phyloP scores from a whole-genome alignment of 2,329 filamentous ascomycete species.

The Didymella exigua region DNA sequence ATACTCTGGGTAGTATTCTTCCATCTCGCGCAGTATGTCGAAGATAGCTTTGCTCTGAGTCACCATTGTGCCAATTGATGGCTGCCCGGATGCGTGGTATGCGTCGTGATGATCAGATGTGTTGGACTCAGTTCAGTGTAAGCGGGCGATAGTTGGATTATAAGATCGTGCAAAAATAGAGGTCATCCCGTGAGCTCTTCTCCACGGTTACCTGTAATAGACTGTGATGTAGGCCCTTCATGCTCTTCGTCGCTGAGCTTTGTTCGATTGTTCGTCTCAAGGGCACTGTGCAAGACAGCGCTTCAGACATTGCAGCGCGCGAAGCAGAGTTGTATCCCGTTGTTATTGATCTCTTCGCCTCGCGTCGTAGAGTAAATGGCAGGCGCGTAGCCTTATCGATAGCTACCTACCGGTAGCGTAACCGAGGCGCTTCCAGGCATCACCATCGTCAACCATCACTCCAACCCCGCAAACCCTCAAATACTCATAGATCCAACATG shows the following conservation, averaged over 20 bases:
- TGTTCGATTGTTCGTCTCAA: neutral
- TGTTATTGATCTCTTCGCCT: neutral
- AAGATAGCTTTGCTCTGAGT: neutral
- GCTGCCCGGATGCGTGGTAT: neutral
- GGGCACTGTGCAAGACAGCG: neutral
- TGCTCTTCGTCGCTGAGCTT: neutral
- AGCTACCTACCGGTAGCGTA: conserved; percentile 17
- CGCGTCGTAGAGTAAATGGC: neutral
- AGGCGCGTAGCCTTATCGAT: conserved; percentile 4
- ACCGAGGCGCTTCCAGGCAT: conserved; percentile 17
- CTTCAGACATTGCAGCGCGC: neutral
- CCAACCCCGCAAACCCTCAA: conserved; percentile 11
- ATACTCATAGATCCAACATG: conserved; percentile 25
- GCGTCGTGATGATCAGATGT: neutral
- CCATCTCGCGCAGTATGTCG: neutral
- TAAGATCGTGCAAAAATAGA: neutral
- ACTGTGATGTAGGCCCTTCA: neutral
- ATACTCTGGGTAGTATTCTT: neutral
- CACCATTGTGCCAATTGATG: neutral
- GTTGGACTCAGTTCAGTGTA: neutral
- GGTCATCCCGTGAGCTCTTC: neutral
- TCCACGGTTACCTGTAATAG: neutral
- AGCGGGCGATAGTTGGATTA: neutral
- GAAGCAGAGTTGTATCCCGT: neutral
- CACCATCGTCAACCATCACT: conserved; percentile 14